Conservation (phyloP, 495 filamentous ascomycete genomes). For the Penicillium taxi region DNA sequence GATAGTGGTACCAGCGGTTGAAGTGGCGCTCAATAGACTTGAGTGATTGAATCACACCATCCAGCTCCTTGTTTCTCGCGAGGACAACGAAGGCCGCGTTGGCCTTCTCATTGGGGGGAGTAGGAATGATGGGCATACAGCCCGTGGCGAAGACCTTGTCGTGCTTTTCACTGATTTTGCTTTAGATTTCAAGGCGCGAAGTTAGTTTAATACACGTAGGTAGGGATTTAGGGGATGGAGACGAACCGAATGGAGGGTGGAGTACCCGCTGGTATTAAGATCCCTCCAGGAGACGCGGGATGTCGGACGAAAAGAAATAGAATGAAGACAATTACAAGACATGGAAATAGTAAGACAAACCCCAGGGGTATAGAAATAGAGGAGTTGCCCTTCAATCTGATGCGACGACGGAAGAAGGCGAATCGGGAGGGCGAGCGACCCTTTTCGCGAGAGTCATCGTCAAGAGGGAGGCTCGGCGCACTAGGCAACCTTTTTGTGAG, state of each 20-base stretch:
- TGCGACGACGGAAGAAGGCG: slow-evolving; percentile 79
- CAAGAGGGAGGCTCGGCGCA: slow-evolving; percentile 50
- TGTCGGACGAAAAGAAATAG: slow-evolving; percentile 83
- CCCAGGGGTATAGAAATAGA: slow-evolving; percentile 90
- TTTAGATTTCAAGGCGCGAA: slow-evolving; percentile 26
- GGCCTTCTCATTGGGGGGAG: slow-evolving; percentile 58
- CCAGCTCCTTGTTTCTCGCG: slow-evolving; percentile 91
- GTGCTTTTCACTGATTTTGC: slow-evolving; percentile 93
- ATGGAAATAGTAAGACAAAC: slow-evolving; percentile 86
- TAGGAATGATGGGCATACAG: slow-evolving; percentile 53
- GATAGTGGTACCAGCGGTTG: slow-evolving; percentile 98
- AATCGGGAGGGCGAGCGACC: slow-evolving; percentile 50
- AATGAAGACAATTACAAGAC: slow-evolving; percentile 85
- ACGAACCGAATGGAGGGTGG: slow-evolving; percentile 87
- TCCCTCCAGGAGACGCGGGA: slow-evolving; percentile 71
- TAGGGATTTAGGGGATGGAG: not conserved
- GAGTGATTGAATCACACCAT: slow-evolving; percentile 90
- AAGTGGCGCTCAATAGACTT: slow-evolving; percentile 99
- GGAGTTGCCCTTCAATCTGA: slow-evolving; percentile 90
- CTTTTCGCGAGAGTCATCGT: slow-evolving; percentile 49
- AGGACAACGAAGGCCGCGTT: slow-evolving; percentile 96
- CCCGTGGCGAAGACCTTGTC: slow-evolving; percentile 94
- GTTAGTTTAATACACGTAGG: not conserved
- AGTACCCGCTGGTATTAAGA: slow-evolving; percentile 81
- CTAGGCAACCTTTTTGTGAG: slow-evolving; percentile 58